These are phyloP conservation scores for Leccinum arenicola DNA, from an alignment of 768 basidiomycete species.

Conservation along the genomic window DNA sequence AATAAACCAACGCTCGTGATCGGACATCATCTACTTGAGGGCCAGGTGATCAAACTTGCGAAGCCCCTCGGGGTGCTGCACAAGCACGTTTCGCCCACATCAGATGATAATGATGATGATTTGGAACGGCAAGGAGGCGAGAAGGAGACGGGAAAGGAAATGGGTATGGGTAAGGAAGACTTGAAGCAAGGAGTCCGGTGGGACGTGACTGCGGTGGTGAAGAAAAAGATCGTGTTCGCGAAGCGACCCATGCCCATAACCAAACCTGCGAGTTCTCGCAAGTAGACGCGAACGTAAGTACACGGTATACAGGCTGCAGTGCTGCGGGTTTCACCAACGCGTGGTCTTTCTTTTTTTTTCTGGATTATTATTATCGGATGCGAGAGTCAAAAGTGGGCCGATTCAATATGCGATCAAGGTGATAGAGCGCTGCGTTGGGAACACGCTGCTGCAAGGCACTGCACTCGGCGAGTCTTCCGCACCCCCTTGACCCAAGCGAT, in stretches of 20 bases:
- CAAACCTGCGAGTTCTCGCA: conserved; percentile 22
- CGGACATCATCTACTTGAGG: conserved; percentile 90
- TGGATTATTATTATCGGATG: background rate
- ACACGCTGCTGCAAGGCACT: conserved; percentile 12
- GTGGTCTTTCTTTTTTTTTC: background rate
- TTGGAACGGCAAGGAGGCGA: background rate
- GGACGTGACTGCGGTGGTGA: conserved; percentile 69
- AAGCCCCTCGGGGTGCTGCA: conserved; percentile 82
- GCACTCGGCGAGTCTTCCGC: background rate
- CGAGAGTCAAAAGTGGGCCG: too few species aligned
- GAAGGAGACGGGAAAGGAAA: background rate
- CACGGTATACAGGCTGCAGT: too few species aligned
- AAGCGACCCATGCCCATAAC: conserved; percentile 79
- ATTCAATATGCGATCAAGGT: background rate
- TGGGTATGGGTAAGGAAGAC: background rate
- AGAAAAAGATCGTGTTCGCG: conserved; percentile 78
- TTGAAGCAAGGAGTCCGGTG: conserved; percentile 37
- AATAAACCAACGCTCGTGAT: conserved; percentile 77
- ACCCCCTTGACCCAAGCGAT: conserved; percentile 19
- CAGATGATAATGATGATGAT: background rate
- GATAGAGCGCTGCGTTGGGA: conserved; percentile 13
- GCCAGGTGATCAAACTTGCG: conserved; percentile 68
- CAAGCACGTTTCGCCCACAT: conserved; percentile 16
- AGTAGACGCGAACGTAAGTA: background rate
- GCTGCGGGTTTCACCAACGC: background rate